Percentiles rank a stretch among this genome's conserved stretches.
These are phyloP conservation scores for Candida lessepsii DNA, from an alignment of 805 yeast genomes.

Conservation along the genomic window DNA sequence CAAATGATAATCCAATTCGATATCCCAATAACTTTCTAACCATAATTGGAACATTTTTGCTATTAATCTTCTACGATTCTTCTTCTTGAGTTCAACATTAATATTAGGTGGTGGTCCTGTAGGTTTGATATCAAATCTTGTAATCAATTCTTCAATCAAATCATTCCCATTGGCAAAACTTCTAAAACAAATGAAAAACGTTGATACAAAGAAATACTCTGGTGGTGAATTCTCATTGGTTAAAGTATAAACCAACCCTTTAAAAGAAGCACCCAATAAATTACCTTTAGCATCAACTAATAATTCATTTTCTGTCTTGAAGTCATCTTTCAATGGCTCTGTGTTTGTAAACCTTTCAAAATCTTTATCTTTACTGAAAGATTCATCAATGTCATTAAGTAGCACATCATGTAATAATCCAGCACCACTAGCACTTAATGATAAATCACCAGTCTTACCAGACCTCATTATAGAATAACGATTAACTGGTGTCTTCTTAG, in stretches of 20 bases:
- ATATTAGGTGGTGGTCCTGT: slow-evolving; percentile 18
- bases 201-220: slow-evolving; percentile 64
- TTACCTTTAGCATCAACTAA: slow-evolving; percentile 50
- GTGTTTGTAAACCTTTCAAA: slow-evolving; percentile 32
- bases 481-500: slow-evolving; percentile 26
- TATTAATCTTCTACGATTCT: slow-evolving; percentile 64
- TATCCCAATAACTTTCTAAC: slow-evolving; percentile 90
- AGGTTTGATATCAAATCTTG: slow-evolving; percentile 56
- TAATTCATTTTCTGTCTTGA: slow-evolving; percentile 42
- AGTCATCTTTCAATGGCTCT: slow-evolving; percentile 7
- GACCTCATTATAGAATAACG: slow-evolving; percentile 52
- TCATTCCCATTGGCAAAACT: slow-evolving; percentile 67
- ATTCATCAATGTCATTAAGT: slow-evolving; percentile 26
- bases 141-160: slow-evolving; percentile 63
- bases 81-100: slow-evolving; percentile 36
- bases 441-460: slow-evolving; percentile 50
- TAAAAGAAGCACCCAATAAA: slow-evolving; percentile 68
- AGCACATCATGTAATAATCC: slow-evolving; percentile 40
- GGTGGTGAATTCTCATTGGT: slow-evolving; percentile 68
- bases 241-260: slow-evolving; percentile 61
- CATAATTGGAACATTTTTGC: slow-evolving; percentile 72
- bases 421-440: slow-evolving; percentile 48
- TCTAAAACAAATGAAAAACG: slow-evolving; percentile 76
- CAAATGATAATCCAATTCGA: slow-evolving; percentile 53
- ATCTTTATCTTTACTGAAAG: slow-evolving; percentile 34